A percentile compares a stretch with the other conserved stretches of the same genome.
Evolutionary conservation across 2,329 filamentous ascomycete species (phyloP).

Genomic region (Trichophyton rubrum): DNA sequence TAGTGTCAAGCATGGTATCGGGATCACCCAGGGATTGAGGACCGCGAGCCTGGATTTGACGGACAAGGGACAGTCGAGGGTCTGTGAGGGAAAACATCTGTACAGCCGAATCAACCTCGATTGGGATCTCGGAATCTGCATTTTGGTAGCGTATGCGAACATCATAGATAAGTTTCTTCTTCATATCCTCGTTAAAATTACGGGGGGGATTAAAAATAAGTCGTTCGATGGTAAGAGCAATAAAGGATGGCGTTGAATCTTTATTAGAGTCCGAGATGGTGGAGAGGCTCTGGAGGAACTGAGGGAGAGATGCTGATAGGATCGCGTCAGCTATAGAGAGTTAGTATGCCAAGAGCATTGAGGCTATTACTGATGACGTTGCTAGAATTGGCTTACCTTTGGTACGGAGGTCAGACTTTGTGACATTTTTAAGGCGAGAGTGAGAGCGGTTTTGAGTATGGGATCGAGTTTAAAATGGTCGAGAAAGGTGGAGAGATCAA

Average conservation of each 20-base stretch:
- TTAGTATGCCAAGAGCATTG: neutral
- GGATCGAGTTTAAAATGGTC: slow-evolving; percentile 91
- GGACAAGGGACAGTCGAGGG: slow-evolving; percentile 39
- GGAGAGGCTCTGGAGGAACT: slow-evolving; percentile 66
- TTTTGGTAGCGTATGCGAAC: slow-evolving; percentile 56
- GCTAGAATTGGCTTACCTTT: slow-evolving; percentile 52
- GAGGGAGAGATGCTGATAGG: slow-evolving; percentile 62
- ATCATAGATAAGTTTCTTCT: slow-evolving; percentile 51
- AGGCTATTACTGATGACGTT: neutral
- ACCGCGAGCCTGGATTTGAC: slow-evolving; percentile 60
- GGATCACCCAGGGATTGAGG: slow-evolving; percentile 61
- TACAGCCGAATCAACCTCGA: slow-evolving; percentile 31
- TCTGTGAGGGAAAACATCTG: slow-evolving; percentile 35
- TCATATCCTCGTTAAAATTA: slow-evolving; percentile 67
- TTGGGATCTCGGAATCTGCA: slow-evolving; percentile 32
- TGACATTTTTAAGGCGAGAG: slow-evolving; percentile 72
- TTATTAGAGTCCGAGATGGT: slow-evolving; percentile 51
- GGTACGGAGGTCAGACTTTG: slow-evolving; percentile 66
- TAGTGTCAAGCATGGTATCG: slow-evolving; percentile 52
- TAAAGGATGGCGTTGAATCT: slow-evolving; percentile 55
- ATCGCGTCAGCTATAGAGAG: slow-evolving; percentile 65
- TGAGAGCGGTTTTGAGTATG: slow-evolving; percentile 73
- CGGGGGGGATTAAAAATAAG: slow-evolving; percentile 78
- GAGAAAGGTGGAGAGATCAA: slow-evolving; percentile 90
- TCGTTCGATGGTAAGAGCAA: slow-evolving; percentile 71